Evolutionary conservation across 148 eudicot species (phyloP).

Genomic region (Chenopodium album): DNA sequence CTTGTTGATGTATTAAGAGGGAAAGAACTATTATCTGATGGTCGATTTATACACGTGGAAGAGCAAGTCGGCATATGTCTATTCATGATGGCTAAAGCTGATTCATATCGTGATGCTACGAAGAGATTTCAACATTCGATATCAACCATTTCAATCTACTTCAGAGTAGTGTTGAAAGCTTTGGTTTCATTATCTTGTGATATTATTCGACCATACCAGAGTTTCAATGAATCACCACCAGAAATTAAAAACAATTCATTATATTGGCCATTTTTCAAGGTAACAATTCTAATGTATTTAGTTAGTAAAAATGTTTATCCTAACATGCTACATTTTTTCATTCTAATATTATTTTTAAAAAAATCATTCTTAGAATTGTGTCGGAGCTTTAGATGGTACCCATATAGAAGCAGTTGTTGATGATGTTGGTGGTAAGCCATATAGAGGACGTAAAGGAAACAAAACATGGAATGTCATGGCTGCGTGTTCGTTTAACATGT

Average conservation of each 20-base stretch:
- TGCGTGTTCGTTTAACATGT: not conserved
- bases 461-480: not conserved
- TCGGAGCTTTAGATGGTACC: slow-evolving; percentile 3
- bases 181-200: not conserved
- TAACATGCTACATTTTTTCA: too few species aligned
- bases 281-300: too few species aligned
- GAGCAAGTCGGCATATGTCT: not conserved
- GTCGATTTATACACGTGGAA: not conserved
- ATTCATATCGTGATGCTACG: not conserved
- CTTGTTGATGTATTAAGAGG: not conserved
- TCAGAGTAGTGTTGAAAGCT: not conserved
- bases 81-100: not conserved
- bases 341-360: too few species aligned
- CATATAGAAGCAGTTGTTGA: not conserved
- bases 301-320: too few species aligned
- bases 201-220: not conserved
- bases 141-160: not conserved
- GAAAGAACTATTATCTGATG: not conserved
- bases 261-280: too few species aligned
- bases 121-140: not conserved
- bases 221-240: too few species aligned
- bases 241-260: too few species aligned
- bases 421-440: not conserved
- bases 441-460: not conserved
- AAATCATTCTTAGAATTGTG: not conserved